Evolutionary conservation across 805 yeast genomes (phyloP), one percentile per base, ranked within the genome.

Genomic region (Tetrapisispora phaffii): DNA sequence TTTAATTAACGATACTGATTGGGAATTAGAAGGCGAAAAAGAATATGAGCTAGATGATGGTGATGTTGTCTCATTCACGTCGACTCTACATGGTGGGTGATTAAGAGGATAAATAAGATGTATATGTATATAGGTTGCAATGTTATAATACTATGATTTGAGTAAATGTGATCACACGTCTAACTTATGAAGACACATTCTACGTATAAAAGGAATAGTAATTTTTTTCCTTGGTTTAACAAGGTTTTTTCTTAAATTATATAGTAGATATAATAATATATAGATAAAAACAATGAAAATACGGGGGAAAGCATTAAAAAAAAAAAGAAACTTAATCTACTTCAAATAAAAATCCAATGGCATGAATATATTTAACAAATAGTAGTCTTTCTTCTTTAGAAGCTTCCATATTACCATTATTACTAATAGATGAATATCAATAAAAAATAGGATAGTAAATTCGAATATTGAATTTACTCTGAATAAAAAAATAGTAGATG

Each of bases 21-120:
- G 97, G 97, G 98, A 90, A 58, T 66, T 90, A 13, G 95, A 88
- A 61, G 97, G 87, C 10, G 88, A 82, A 63, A 88, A 85, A 54
- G 82, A 77, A 9, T 88, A 88, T 57, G 77, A 71, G n/a, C 62
- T 93, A 15, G 83, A 85, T 62, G 66, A 74, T 40, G 81, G 84
- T 12, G 98, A 90, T 62, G 71, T 77, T 20, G 74, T 90, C 34
- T 79, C 94, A 2, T 90, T 90, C 57, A 90, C 97, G 1, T 84
- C 95, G 35, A 93, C 98, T 3, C 69, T 90, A 49, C 98, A 90
- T 56, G 98, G 98, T 4, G 98, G 98, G 39, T 90, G 53, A 51
- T 10, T 34, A 28, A 28, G 4, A 28, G 7, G 13, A 28, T 7
- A 5, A 28, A 28, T 28, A 12, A 10, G 15, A n/a, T 28, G 31